Conservation (phyloP, 2,329 filamentous ascomycete genomes). For the Colletotrichum horii region DNA sequence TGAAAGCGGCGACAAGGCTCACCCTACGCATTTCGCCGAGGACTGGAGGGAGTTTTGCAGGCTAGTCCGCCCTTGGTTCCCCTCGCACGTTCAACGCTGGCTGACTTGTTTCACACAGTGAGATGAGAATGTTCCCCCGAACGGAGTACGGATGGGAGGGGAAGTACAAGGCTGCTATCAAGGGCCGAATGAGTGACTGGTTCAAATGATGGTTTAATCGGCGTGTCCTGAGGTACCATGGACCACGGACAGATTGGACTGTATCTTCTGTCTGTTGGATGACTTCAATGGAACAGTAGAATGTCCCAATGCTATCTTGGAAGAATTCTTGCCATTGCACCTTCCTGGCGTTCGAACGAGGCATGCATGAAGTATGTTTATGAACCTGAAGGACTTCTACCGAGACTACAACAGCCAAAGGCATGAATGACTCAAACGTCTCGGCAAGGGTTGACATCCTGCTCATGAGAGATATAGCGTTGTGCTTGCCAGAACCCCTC, state of each 20-base stretch:
- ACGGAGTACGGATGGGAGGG: neutral
- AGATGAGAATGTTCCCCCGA: neutral
- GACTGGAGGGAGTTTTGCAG: neutral
- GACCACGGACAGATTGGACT: neutral
- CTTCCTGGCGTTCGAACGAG: neutral
- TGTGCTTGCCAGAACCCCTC: neutral
- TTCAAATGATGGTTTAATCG: neutral
- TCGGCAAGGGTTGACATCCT: neutral
- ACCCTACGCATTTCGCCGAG: neutral
- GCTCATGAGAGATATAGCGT: neutral
- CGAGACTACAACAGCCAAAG: neutral
- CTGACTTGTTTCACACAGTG: neutral
- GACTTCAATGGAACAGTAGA: neutral
- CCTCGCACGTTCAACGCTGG: neutral
- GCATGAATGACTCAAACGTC: neutral
- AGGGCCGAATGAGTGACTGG: neutral
- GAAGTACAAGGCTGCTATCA: neutral
- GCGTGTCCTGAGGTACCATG: neutral
- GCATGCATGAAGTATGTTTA: neutral
- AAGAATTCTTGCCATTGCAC: neutral
- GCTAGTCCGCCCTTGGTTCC: neutral
- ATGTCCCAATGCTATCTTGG: neutral
- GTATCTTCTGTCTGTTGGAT: neutral
- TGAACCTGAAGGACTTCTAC: neutral
- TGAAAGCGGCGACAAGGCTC: neutral